Conservation (phyloP, 2,329 filamentous ascomycete species). For the Clarireedia hainanense region DNA sequence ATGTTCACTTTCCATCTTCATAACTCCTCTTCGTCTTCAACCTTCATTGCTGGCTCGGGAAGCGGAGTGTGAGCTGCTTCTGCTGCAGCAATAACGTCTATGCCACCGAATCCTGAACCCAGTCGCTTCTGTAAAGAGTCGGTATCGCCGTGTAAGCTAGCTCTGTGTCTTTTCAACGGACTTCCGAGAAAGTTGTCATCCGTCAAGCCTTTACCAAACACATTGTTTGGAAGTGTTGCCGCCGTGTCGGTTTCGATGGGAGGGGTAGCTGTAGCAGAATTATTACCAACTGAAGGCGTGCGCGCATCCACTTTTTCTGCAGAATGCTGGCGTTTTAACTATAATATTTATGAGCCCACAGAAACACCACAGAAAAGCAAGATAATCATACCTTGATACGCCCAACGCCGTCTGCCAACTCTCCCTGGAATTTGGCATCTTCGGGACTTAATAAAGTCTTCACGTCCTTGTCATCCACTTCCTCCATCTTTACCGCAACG, state of each 20-base stretch:
- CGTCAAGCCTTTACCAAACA: constrained; percentile 37
- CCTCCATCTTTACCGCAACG: constrained; percentile 57
- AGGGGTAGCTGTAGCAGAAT: constrained; percentile 35
- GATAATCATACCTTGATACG: constrained; percentile 63
- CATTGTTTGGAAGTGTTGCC: constrained; percentile 25
- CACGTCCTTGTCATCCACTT: constrained; percentile 54
- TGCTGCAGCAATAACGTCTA: constrained; percentile 24
- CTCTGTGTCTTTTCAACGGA: constrained; percentile 68
- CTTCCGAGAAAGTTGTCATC: constrained; percentile 52
- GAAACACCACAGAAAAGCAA: neutral
- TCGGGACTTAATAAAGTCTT: constrained; percentile 57
- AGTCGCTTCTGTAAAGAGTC: constrained; percentile 28
- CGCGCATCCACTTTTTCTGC: constrained; percentile 53
- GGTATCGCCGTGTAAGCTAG: constrained; percentile 47
- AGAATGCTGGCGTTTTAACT: constrained; percentile 79
- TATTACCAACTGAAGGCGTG: constrained; percentile 38
- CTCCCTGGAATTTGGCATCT: constrained; percentile 63
- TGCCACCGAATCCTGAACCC: constrained; percentile 17
- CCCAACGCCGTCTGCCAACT: constrained; percentile 72
- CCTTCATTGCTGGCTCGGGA: constrained; percentile 17
- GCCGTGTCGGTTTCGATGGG: constrained; percentile 31
- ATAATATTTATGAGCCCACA: constrained; percentile 1
- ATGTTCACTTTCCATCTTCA: constrained; percentile 15
- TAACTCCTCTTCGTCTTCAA: constrained; percentile 23
- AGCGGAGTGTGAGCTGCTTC: constrained; percentile 25